Evolutionary conservation across 2,329 filamentous ascomycete species (phyloP), one percentile per base, ranked within the genome.

Genomic region (Aspergillus sp.): DNA sequence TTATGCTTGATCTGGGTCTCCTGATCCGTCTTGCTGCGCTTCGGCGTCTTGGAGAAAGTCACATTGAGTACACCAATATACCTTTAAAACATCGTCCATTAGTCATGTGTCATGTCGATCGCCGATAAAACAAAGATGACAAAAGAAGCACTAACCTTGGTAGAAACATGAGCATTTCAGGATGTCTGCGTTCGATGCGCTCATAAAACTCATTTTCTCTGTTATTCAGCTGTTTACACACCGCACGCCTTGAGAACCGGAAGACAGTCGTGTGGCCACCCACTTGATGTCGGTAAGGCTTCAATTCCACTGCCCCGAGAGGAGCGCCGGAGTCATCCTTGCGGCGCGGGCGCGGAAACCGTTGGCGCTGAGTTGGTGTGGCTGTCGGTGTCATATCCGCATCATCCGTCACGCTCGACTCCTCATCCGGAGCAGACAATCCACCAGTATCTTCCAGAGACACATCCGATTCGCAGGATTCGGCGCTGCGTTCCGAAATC

Each of bases 171-270:
- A 99, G 80, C 69, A 99, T 83, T 72, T 96, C 90, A 64, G 92
- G 91, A 76, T 99, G 94, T 66, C 91, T 87, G 70, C 87, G 87
- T 80, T 99, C 95, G 69, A 98, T 91, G 56, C 89, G 95, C 77
- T 99, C 95, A 76, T 99, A 99, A 73, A 99, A 99, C 77, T 96
- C 92, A 76, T 99, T 99, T 74, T 99, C 95, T 70, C 94, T 86
- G 74, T 96, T 99, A 76, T 96, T 99, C 71, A 99, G 85, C 78
- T 97, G 92, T 78, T 99, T 99, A 82, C 95, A 99, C 11, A 99
- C 93, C 57, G 95, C 95, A 69, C 93, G 87, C 66, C 92, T 88
- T 18, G 95, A 98, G 73, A 99, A 98, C 47, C 94, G 89, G 85
- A 96, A 99, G 39, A 99, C 85, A 0, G 94, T 97, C 6, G 92